phyloP scores from a whole-genome alignment of 164 flowering plant genomes.

The Piper longum region DNA sequence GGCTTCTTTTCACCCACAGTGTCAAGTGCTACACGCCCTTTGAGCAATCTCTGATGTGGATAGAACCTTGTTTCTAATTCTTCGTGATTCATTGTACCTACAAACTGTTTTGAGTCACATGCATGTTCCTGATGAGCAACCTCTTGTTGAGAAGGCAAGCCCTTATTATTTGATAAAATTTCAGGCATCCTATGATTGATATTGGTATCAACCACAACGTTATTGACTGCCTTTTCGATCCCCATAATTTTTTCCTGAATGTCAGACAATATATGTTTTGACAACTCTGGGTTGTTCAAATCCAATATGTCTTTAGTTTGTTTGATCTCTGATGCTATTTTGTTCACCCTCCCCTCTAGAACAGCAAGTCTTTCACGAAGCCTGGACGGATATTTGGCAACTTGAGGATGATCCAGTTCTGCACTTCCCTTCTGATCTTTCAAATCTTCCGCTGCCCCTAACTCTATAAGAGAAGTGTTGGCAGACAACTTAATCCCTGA shows the following conservation, averaged over 20 bases:
- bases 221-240: slow-evolving; percentile 71
- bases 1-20: slow-evolving; percentile 17
- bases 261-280: slow-evolving; percentile 63
- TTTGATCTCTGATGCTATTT: slow-evolving; percentile 86
- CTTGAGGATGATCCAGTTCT: slow-evolving; percentile 10
- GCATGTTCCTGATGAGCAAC: slow-evolving; percentile 11
- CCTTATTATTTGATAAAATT: slow-evolving; percentile 8
- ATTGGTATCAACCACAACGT: slow-evolving; percentile 26
- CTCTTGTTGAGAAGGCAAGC: background rate
- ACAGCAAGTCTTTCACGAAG: slow-evolving; percentile 88
- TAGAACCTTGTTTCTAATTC: slow-evolving; percentile 78
- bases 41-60: slow-evolving; percentile 78
- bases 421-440: slow-evolving; percentile 22
- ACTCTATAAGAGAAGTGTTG: slow-evolving; percentile 7
- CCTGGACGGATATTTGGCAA: slow-evolving; percentile 48
- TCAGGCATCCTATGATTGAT: slow-evolving; percentile 9
- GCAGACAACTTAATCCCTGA: slow-evolving; percentile 4
- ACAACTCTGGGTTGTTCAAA: slow-evolving; percentile 59
- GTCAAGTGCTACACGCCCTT: slow-evolving; percentile 25
- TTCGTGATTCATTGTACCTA: slow-evolving; percentile 38
- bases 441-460: slow-evolving; percentile 8
- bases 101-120: slow-evolving; percentile 14
- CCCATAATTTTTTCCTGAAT: slow-evolving; percentile 88
- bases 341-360: slow-evolving; percentile 82
- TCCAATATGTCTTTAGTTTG: slow-evolving; percentile 84